Evolutionary conservation across 2,329 filamentous ascomycete species (phyloP), one percentile per base, ranked within the genome.

Genomic region (Cryphonectria japonica): DNA sequence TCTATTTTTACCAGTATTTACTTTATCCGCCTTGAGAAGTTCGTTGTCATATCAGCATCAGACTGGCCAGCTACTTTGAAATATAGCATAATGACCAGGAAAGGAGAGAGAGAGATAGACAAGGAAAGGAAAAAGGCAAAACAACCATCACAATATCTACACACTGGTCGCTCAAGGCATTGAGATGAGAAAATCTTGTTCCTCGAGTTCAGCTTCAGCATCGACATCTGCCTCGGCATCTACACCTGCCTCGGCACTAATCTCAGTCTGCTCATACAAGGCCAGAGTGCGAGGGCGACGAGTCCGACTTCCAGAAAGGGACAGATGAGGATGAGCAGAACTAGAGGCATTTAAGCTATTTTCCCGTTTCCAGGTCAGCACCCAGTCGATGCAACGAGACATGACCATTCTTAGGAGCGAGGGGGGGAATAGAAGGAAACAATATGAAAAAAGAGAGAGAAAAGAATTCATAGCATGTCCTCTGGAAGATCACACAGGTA

Each of bases 401-500:
- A 11, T 39, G 37, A 39, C 11, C 37, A 11, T 39, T 39, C 37
- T 37, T 37, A 9, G 37, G 11, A 37, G 37, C 7, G 37, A 37
- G 37, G 11, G 1, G 7, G 34, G 34, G 7, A 37, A 8, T 3
- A 37, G 34, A 37, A 37, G 34, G 34, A 37, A 37, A 37, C 3
- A 37, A 37, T 3, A 37, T 26, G 26, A 37, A 37, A 8, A 37
- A 37, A 37, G 22, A 61, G 11, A 61, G 29, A 60, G 26, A 37
- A 62, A 26, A 16, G 22, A 68, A 29, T 50, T 13, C 62, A 41
- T 52, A 26, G 26, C 34, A 62, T 41, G 52, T 32, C 26, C 62
- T 57, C 19, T 32, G 29, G 75, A 87, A 88, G 54, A 87, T 79
- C 19, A 84, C 83, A 43, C 81, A 80, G 43, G 83, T 86, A 34